Conservation (phyloP, 2,329 filamentous ascomycete species). For the Cordyceps fumosorosea region DNA sequence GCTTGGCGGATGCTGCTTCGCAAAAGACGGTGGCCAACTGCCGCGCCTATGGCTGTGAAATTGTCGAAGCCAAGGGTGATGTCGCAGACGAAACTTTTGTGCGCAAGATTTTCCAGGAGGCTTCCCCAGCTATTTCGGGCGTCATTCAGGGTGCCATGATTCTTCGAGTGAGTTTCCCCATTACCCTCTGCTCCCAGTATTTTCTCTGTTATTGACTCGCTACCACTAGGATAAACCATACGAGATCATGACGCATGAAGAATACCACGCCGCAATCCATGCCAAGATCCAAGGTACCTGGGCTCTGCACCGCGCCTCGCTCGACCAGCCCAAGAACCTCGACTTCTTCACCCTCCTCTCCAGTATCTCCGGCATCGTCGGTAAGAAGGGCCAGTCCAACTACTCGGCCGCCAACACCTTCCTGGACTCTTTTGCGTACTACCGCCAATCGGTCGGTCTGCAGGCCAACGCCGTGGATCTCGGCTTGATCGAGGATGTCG, state of each 20-base stretch:
- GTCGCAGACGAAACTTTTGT: constrained; percentile 21
- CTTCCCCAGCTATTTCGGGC: constrained; percentile 25
- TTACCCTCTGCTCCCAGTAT: background rate
- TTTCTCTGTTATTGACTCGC: background rate
- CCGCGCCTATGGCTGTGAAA: constrained; percentile 16
- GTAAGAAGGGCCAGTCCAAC: constrained; percentile 28
- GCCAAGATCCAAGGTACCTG: constrained; percentile 28
- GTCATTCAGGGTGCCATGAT: constrained; percentile 34
- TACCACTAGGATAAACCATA: constrained; percentile 5
- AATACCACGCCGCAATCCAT: constrained; percentile 20
- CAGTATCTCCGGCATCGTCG: constrained; percentile 27
- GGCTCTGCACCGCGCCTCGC: constrained; percentile 24
- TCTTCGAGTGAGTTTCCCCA: constrained; percentile 7
- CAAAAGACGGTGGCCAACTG: constrained; percentile 16
- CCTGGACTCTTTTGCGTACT: constrained; percentile 29
- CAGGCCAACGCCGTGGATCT: constrained; percentile 28
- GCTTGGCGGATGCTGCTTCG: constrained; percentile 15
- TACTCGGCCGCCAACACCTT: constrained; percentile 37
- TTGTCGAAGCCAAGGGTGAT: constrained; percentile 21
- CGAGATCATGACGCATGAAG: constrained; percentile 25
- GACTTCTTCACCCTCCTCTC: constrained; percentile 30
- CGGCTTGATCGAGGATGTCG: constrained; percentile 28
- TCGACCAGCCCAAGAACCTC: constrained; percentile 12
- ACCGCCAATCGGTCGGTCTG: constrained; percentile 21
- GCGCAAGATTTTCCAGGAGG: constrained; percentile 8